Conservation (phyloP, 345 rosid species). For the Arabis alpina region DNA sequence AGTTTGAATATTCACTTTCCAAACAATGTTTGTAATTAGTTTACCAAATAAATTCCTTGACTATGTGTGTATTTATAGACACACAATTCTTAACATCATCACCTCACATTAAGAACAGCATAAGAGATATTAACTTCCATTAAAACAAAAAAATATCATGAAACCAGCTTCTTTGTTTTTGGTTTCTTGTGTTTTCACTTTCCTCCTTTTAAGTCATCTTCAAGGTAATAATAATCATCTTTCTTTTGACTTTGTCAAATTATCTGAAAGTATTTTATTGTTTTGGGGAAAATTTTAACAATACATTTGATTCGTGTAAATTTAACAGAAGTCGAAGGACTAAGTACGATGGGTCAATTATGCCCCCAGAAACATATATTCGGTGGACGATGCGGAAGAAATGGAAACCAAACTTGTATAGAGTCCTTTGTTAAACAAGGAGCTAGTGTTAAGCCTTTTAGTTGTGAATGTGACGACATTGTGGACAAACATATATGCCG, state of each 20-base stretch:
- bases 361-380: slow-evolving; percentile 20
- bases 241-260: neutral
- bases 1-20: neutral
- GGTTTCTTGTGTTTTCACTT: slow-evolving; percentile 14
- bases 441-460: neutral
- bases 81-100: neutral
- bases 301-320: neutral
- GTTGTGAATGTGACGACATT: slow-evolving; percentile 21
- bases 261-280: neutral
- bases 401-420: slow-evolving; percentile 19
- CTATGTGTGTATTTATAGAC: neutral
- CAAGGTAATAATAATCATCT: neutral
- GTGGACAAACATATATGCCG: slow-evolving; percentile 11
- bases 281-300: neutral
- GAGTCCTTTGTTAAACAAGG: slow-evolving; percentile 9
- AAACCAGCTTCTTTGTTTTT: slow-evolving; percentile 8
- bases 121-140: neutral
- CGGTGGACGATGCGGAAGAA: slow-evolving; percentile 28
- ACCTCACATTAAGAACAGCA: neutral
- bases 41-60: neutral
- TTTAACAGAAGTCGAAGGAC: neutral
- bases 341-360: neutral
- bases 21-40: neutral
- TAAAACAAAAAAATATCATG: neutral
- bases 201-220: slow-evolving; percentile 8